Percentiles rank a stretch among this genome's conserved stretches.
phyloP scores from a whole-genome alignment of 495 filamentous ascomycete species.

The Aspergillus funiculosus region DNA sequence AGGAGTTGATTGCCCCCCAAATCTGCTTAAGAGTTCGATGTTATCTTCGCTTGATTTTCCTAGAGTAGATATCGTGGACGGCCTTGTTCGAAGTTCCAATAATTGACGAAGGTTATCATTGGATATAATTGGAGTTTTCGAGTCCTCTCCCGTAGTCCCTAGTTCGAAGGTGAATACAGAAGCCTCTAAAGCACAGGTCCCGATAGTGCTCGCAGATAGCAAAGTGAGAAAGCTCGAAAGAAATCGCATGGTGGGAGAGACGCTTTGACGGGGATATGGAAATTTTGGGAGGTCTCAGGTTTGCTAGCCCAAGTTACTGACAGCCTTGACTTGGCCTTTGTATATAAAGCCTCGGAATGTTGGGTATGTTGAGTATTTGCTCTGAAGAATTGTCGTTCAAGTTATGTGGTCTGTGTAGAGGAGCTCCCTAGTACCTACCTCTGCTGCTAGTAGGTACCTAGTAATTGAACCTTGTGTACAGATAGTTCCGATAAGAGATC shows the following conservation, averaged over 20 bases:
- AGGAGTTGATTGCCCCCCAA: constrained; percentile 33
- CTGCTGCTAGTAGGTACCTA: too few relatives aligned
- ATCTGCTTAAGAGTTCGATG: constrained; percentile 44
- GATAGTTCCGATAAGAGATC: too few relatives aligned
- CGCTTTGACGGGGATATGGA: neutral
- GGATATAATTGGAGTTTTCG: constrained; percentile 19
- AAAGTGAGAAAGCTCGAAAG: constrained; percentile 27
- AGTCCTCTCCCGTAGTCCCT: neutral
- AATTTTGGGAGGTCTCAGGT: too few relatives aligned
- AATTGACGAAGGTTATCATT: constrained; percentile 48
- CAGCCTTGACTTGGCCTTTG: too few relatives aligned
- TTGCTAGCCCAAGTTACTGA: too few relatives aligned
- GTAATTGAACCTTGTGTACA: too few relatives aligned
- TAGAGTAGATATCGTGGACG: constrained; percentile 47
- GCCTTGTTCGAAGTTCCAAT: constrained; percentile 49
- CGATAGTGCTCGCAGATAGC: constrained; percentile 22
- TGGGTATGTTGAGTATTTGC: too few relatives aligned
- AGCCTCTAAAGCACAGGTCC: constrained; percentile 28
- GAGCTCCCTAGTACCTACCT: too few relatives aligned
- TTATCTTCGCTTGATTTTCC: constrained; percentile 37
- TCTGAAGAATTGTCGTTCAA: too few relatives aligned
- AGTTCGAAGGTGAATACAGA: constrained; percentile 35
- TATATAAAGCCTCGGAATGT: too few relatives aligned
- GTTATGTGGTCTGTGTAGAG: too few relatives aligned
- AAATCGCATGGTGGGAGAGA: constrained; percentile 25